phyloP scores from a whole-genome alignment of 2,329 filamentous ascomycete species.

The Epicoccum sorghinum region DNA sequence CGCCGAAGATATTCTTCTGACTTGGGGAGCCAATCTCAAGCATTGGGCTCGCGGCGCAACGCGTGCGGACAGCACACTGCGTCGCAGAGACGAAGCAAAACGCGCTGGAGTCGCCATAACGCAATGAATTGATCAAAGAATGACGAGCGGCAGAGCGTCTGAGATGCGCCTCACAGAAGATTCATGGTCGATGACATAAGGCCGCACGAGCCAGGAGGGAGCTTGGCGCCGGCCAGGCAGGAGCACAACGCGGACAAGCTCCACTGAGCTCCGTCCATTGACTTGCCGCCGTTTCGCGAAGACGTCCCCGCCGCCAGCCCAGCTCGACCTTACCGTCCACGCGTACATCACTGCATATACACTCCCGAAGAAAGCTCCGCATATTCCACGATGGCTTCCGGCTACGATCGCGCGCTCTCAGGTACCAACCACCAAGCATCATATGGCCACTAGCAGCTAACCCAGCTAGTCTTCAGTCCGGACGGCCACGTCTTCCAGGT shows the following conservation, averaged over 20 bases:
- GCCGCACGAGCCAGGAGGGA: conserved; percentile 24
- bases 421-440: conserved; percentile 65
- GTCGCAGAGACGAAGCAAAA: conserved; percentile 42
- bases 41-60: conserved; percentile 28
- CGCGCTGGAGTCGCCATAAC: conserved; percentile 45
- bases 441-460: conserved; percentile 33
- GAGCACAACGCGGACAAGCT: conserved; percentile 49
- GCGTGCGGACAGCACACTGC: conserved; percentile 36
- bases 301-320: conserved; percentile 15
- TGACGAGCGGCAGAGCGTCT: conserved; percentile 24
- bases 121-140: conserved; percentile 22
- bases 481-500: conserved; percentile 99
- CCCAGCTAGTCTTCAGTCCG: conserved; percentile 83
- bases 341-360: neutral
- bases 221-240: conserved; percentile 43
- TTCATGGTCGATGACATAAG: conserved; percentile 37
- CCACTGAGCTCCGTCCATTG: conserved; percentile 36
- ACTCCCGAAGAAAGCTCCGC: neutral
- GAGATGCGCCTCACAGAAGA: conserved; percentile 21
- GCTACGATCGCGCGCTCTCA: conserved; percentile 98
- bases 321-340: conserved; percentile 3
- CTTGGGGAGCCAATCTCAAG: conserved; percentile 37
- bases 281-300: conserved; percentile 28
- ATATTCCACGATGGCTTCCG: conserved; percentile 74
- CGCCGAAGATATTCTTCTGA: conserved; percentile 48